These are phyloP conservation scores for Dactylellina drechsleri DNA, from an alignment of 2,329 filamentous ascomycete genomes.

Conservation along the genomic window DNA sequence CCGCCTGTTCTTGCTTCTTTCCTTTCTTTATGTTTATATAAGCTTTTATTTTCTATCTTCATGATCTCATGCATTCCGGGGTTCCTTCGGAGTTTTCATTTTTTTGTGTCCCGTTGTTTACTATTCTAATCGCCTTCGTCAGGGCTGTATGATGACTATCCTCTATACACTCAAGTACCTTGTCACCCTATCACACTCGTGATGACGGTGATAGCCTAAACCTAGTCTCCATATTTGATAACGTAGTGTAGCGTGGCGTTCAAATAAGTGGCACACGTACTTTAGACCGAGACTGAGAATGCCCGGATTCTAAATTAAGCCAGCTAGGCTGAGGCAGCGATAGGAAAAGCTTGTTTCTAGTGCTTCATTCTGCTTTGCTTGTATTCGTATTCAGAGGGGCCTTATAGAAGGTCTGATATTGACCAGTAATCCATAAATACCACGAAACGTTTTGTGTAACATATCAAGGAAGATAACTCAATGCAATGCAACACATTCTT, in stretches of 20 bases:
- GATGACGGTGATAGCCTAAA: neutral
- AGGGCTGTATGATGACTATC: constrained; percentile 37
- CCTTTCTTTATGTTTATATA: constrained; percentile 31
- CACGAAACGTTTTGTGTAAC: neutral
- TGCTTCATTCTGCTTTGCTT: no score
- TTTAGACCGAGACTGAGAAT: no score
- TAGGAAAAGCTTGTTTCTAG: no score
- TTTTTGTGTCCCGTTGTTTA: constrained; percentile 3
- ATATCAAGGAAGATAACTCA: neutral
- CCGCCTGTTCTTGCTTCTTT: neutral
- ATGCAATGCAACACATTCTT: neutral
- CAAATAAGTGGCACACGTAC: no score
- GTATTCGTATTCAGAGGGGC: no score
- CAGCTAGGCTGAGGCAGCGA: no score
- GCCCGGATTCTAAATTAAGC: no score
- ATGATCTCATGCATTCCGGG: constrained; percentile 44
- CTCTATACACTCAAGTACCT: constrained; percentile 49
- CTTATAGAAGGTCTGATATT: neutral
- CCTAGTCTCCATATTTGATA: neutral
- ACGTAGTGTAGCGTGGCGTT: no score
- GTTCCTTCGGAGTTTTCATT: constrained; percentile 33
- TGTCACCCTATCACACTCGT: constrained; percentile 1
- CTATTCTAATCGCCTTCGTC: constrained; percentile 29
- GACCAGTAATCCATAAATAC: constrained; percentile 3
- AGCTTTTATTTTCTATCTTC: constrained; percentile 5